Percentiles rank a stretch among this genome's conserved stretches.
Conservation (phyloP, 2,329 filamentous ascomycete genomes). For the Byssochlamys sp. region DNA sequence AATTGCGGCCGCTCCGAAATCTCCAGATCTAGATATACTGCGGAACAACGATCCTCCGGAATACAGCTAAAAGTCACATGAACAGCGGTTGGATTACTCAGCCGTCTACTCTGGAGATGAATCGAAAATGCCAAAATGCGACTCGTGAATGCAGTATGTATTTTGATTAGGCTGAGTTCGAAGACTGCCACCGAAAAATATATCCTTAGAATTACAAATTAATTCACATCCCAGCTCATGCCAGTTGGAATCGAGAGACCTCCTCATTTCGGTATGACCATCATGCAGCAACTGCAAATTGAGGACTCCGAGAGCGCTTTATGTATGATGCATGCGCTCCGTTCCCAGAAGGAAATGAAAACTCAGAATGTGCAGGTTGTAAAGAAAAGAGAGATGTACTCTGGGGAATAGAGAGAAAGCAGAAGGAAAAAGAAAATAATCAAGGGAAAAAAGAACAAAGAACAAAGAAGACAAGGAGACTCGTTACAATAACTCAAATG, state of each 20-base stretch:
- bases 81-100: not conserved
- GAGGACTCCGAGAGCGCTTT: not conserved
- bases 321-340: not conserved
- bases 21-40: conserved; percentile 11
- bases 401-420: not conserved
- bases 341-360: not conserved
- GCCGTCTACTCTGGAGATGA: too few species aligned
- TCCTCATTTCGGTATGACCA: not conserved
- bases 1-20: conserved; percentile 11
- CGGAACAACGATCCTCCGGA: not conserved
- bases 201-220: not conserved
- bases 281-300: not conserved
- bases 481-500: conserved; percentile 1
- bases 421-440: not conserved
- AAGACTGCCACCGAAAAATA: not conserved
- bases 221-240: not conserved
- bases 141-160: not conserved
- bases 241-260: not conserved
- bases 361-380: not conserved
- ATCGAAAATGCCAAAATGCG: not conserved
- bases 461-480: conserved; percentile 4
- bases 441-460: conserved; percentile 1
- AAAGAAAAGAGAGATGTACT: conserved; percentile 1
- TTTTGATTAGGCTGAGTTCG: not conserved
- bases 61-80: not conserved